A percentile compares a stretch with the other conserved stretches of the same genome.
phyloP scores from a whole-genome alignment of 164 flowering plant species.

The Protea cynaroides region DNA sequence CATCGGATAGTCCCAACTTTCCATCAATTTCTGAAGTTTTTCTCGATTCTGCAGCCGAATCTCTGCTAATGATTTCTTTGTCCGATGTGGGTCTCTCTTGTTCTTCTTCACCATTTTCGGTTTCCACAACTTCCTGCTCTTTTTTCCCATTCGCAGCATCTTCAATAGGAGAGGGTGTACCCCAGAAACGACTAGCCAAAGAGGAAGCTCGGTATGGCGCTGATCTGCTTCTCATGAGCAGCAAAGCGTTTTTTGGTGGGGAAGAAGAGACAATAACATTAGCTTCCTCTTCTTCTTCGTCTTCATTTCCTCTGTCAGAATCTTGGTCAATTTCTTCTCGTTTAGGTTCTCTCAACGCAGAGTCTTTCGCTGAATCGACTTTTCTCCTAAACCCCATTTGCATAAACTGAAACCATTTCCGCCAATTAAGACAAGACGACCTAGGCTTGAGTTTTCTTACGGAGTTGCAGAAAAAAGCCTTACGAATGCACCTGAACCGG shows the following conservation, averaged over 20 bases:
- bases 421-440: conserved; percentile 17
- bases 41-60: conserved; percentile 23
- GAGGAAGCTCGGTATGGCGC: conserved; percentile 74
- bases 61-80: conserved; percentile 15
- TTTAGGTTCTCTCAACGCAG: conserved; percentile 1
- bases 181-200: conserved; percentile 50
- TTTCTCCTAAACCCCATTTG: conserved; percentile 21
- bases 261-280: conserved; percentile 17
- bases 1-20: conserved; percentile 11
- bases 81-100: conserved; percentile 12
- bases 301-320: conserved; percentile 9
- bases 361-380: conserved; percentile 9
- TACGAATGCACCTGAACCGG: conserved; percentile 23
- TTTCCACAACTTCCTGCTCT: conserved; percentile 3
- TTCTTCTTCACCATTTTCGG: conserved; percentile 3
- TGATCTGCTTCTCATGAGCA: conserved; percentile 67
- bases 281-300: conserved; percentile 13
- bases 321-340: conserved; percentile 6
- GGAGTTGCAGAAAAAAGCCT: conserved; percentile 18
- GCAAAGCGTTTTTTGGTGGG: conserved; percentile 55
- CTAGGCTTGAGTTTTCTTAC: conserved; percentile 15
- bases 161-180: conserved; percentile 26
- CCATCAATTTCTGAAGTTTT: conserved; percentile 19
- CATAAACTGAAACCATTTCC: conserved; percentile 32
- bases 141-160: conserved; percentile 9